Base-by-base conservation (phyloP, 129 eudicot species). In the Pulicaria dysenterica region DNA sequence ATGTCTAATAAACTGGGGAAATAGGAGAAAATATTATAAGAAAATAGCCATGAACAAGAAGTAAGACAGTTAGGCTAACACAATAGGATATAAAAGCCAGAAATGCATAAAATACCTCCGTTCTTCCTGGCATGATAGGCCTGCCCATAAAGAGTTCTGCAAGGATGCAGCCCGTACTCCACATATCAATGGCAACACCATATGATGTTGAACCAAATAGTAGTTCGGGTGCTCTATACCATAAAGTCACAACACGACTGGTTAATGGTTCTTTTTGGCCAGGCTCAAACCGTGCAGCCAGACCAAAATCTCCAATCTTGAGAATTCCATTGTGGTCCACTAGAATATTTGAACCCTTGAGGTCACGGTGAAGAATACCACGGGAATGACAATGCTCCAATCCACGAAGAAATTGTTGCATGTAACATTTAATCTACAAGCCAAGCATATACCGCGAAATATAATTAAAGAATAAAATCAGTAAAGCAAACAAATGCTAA, bases 151-250 rank as follows among this genome's bases (percentile, higher is more conserved):
- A 87, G 43, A 93, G 70, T 80, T 93, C 98, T 40, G 98, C 98
- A 43, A 93, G 84, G 61, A 93, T 93, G 81, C 98, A 93, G 8
- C 98, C 98, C 0, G 73, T 85, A 73, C 98, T 93, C 98, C 98
- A 93, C 96, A 93, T 73, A 82, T 93, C 98, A 57, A 93, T 87
- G 69, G 81, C 83, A 64, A 61, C 85, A 45, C 96, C 98, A 58
- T 93, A 93, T 4, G 85, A 65, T 14, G 98, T 93, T 54, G 96
- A 85, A 56, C 98, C 98, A 34, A 93, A 87, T 81, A 93, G 74
- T 41, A 93, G 95, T 76, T 93, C 98, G 3, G 98, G 98, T 41
- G 98, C 88, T 31, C 98, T 83, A 69, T 89, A 93, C 98, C 98
- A 93, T 47, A 93, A 84, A 72, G 98, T 93, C 45, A 93, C 96